phyloP scores from a whole-genome alignment of 768 basidiomycete species.

The Dentipellis sp. region DNA sequence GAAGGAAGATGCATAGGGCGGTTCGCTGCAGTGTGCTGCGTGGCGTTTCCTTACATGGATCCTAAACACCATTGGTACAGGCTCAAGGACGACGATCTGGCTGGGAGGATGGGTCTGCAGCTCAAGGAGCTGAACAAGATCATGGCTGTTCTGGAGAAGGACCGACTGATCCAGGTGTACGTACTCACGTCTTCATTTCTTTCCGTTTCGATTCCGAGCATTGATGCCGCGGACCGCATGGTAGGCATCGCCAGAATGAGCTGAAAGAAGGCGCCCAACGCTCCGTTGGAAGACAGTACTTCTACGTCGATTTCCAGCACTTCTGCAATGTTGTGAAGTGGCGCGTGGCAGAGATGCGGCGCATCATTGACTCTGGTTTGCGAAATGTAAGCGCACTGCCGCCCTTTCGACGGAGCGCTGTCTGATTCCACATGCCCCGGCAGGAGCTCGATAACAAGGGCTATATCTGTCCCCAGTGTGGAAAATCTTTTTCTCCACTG shows the following conservation, averaged over 20 bases:
- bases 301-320: conserved; percentile 91
- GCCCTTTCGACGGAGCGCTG: not conserved
- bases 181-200: conserved; percentile 20
- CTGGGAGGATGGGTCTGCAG: conserved; percentile 83
- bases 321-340: conserved; percentile 99
- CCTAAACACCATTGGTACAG: conserved; percentile 30
- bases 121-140: conserved; percentile 86
- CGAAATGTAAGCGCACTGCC: conserved; percentile 55
- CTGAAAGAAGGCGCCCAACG: conserved; percentile 85
- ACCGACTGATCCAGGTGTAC: conserved; percentile 71
- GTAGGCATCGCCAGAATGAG: conserved; percentile 84
- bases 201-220: not conserved
- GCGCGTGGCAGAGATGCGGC: conserved; percentile 88
- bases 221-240: not conserved
- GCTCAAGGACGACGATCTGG: conserved; percentile 89
- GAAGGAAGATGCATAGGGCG: no score
- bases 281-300: conserved; percentile 85
- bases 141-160: conserved; percentile 72
- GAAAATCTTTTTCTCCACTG: conserved; percentile 73
- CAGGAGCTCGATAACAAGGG: conserved; percentile 96
- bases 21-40: conserved; percentile 1
- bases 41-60: conserved; percentile 13
- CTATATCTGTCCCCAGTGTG: conserved; percentile 91
- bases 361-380: conserved; percentile 79
- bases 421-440: not conserved